Evolutionary conservation across 2,329 filamentous ascomycete genomes (phyloP).

Genomic region (Rasamsonia emersonii): DNA sequence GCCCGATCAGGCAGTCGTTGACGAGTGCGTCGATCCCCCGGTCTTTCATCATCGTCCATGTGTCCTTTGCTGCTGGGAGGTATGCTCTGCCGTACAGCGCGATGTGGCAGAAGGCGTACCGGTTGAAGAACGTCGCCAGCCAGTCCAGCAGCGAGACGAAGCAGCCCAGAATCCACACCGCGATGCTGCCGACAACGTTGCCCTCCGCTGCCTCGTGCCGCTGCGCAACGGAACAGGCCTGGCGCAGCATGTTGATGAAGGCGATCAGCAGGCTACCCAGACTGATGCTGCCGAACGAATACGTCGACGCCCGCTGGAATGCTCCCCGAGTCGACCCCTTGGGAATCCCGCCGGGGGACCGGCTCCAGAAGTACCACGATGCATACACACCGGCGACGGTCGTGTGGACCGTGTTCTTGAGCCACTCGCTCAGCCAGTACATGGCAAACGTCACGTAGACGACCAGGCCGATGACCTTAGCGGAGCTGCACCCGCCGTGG

Average conservation of each 20-base stretch:
- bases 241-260: conserved; percentile 75
- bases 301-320: conserved; percentile 70
- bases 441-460: conserved; percentile 84
- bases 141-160: conserved; percentile 72
- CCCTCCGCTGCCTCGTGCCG: conserved; percentile 56
- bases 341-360: conserved; percentile 57
- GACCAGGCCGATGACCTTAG: conserved; percentile 72
- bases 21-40: conserved; percentile 84
- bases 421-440: conserved; percentile 89
- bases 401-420: conserved; percentile 89
- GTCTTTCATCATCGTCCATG: conserved; percentile 84
- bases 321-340: conserved; percentile 75
- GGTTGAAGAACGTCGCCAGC: conserved; percentile 81
- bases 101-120: conserved; percentile 88
- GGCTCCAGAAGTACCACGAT: conserved; percentile 77
- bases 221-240: conserved; percentile 70
- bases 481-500: conserved; percentile 58
- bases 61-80: conserved; percentile 76
- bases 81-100: conserved; percentile 88
- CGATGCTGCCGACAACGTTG: conserved; percentile 56
- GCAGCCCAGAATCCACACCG: conserved; percentile 70
- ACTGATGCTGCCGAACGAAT: conserved; percentile 86
- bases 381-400: conserved; percentile 84
- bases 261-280: conserved; percentile 80
- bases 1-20: conserved; percentile 76